Percentiles rank a stretch among this genome's conserved stretches.
Conservation (phyloP, 2,329 filamentous ascomycete species). For the Sporothrix globosa region DNA sequence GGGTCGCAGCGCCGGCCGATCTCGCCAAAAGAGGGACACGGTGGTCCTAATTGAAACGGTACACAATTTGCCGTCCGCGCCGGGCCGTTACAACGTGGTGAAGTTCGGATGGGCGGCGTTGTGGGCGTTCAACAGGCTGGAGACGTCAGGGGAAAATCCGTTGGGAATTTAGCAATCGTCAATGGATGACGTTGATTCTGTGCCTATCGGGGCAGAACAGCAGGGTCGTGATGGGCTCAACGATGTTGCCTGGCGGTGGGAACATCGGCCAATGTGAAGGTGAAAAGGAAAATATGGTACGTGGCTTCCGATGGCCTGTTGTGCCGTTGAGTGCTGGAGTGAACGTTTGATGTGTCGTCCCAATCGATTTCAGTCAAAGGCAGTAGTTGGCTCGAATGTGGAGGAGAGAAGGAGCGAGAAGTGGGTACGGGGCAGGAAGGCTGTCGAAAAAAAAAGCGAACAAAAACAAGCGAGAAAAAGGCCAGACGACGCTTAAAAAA, state of each 20-base stretch:
- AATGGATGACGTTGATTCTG: constrained; percentile 17
- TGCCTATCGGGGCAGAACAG: background rate
- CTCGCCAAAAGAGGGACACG: background rate
- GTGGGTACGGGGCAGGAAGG: constrained; percentile 25
- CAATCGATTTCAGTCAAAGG: constrained; percentile 15
- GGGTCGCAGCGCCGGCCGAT: background rate
- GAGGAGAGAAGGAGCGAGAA: constrained; percentile 22
- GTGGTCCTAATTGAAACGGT: background rate
- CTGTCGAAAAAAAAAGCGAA: background rate
- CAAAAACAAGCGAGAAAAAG: background rate
- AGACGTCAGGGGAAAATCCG: constrained; percentile 17
- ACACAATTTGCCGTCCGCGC: background rate
- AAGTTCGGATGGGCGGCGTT: constrained; percentile 4
- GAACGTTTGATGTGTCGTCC: constrained; percentile 6
- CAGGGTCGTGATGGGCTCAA: background rate
- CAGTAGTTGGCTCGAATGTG: constrained; percentile 25
- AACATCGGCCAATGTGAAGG: background rate
- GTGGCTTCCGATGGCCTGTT: background rate
- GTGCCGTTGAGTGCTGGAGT: constrained; percentile 10
- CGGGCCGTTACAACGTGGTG: constrained; percentile 15
- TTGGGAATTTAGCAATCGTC: constrained; percentile 18
- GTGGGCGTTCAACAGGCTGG: background rate
- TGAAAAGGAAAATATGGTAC: background rate
- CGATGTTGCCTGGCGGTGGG: background rate
- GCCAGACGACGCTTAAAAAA: background rate